These are phyloP conservation scores for Blastomyces emzantsi DNA, from an alignment of 2,329 filamentous ascomycete genomes.

Conservation along the genomic window DNA sequence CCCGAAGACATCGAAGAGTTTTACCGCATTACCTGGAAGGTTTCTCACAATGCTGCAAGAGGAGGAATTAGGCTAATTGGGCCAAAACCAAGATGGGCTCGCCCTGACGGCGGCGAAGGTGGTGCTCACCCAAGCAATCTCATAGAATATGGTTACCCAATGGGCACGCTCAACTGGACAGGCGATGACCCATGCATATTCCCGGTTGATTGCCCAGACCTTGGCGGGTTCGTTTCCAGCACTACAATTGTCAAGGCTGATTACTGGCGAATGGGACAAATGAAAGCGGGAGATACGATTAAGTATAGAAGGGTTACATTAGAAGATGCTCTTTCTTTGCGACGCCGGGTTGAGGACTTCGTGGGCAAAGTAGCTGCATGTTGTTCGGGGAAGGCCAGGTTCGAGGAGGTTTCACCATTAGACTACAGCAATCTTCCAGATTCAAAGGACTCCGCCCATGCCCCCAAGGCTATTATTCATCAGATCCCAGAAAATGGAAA, in stretches of 20 bases:
- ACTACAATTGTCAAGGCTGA: slow-evolving; percentile 50
- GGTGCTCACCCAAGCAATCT: slow-evolving; percentile 54
- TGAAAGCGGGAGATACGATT: slow-evolving; percentile 50
- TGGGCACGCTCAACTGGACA: slow-evolving; percentile 52
- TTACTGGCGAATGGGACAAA: slow-evolving; percentile 53
- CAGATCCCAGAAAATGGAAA: slow-evolving; percentile 26
- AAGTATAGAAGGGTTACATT: slow-evolving; percentile 44
- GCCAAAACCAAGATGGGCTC: slow-evolving; percentile 50
- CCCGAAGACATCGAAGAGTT: slow-evolving; percentile 48
- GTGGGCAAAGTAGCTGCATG: slow-evolving; percentile 37
- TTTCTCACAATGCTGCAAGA: slow-evolving; percentile 53
- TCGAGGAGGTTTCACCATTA: slow-evolving; percentile 28
- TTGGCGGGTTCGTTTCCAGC: slow-evolving; percentile 51
- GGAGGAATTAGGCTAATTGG: slow-evolving; percentile 53
- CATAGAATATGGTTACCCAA: slow-evolving; percentile 52
- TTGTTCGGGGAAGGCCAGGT: slow-evolving; percentile 26
- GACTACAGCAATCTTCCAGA: slow-evolving; percentile 20
- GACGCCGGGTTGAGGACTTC: slow-evolving; percentile 38
- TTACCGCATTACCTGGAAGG: slow-evolving; percentile 49
- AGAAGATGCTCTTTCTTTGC: slow-evolving; percentile 42
- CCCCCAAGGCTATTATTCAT: slow-evolving; percentile 27
- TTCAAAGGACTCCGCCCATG: slow-evolving; percentile 14
- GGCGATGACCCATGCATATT: slow-evolving; percentile 55
- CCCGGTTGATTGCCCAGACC: slow-evolving; percentile 50
- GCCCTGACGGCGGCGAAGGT: slow-evolving; percentile 53